Base-by-base conservation (phyloP, 2,329 filamentous ascomycete genomes). In the Podosphaera fusca region DNA sequence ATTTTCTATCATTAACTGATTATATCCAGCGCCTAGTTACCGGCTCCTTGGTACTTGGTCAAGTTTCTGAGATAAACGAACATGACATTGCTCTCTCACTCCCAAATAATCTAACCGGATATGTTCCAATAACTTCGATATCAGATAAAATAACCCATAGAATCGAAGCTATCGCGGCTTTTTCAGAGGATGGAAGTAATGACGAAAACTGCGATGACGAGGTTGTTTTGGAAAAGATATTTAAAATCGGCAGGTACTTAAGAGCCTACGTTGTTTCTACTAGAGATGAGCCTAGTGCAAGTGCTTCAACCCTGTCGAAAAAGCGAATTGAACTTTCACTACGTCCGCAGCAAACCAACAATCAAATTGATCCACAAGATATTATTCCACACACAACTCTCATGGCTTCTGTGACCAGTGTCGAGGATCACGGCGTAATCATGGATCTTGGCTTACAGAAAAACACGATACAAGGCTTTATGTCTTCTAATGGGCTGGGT, bases 381-480 rank as follows among this genome's bases (percentile, higher is more conserved):
- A 70, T 95, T 8, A 80, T 92, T 8, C 70, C 77, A 46, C 84
- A 94, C 65, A 76, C 75, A 61, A 88, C 85, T 51, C 73, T 96
- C 29, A 94, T 96, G 76, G 90, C 88, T 1, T 84, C 88, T 0
- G 82, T 98, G 33, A 71, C 78, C 55, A 98, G 90, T 69, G 84
- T 94, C n/a, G 90, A 98, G 69, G 94, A 98, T 64, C 89, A 95
- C 66, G 92, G 92, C 60, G 77, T 92, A 58, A 79, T 96, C 57
- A 95, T 98, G 87, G 87, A 95, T 63, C 71, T 96, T 42, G 87
- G 87, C 21, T 73, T 96, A 5, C 74, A 81, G 40, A 79, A 81
- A 56, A 71, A 75, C 36, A 76, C 79, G 42, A 68, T 89, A 56
- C 82, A 81, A 61, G 92, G 86, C 2, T 98, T 98, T 70, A 75